Evolutionary conservation across 352 stramenopile species (phyloP), one percentile per base, ranked within the genome.

Genomic region (Pythium dissimile): DNA sequence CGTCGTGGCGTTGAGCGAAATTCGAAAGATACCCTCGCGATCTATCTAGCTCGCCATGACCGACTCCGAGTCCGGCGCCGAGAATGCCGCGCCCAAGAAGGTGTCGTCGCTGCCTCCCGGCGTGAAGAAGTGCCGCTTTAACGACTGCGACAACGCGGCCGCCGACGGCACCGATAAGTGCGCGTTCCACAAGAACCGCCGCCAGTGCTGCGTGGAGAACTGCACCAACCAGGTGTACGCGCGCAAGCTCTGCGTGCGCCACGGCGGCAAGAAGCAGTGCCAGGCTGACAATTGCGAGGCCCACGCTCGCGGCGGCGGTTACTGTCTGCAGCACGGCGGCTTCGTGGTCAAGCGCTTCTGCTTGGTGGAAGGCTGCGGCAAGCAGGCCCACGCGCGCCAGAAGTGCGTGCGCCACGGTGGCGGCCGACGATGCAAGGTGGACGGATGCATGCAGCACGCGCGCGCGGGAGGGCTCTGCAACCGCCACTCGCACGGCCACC

Each of bases 201-300:
- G 80, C 28, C 77, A 89, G 53, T 92, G 82, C 66, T 88, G 76
- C 66, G 77, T 89, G 18, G 73, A 78, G 28, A 88, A 87, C 66
- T 92, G 82, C 67, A 90, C 77, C 11, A 92, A 92, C 68, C 82
- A 92, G 64, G 82, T 92, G 18, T 89, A 90, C 59, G 82, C 82
- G 51, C 82, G 82, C 34, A 88, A 90, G 61, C 62, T 92, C 32
- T 92, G 82, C 56, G 82, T 92, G 47, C 82, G 82, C 35, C 82
- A 92, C 57, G 82, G 82, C 43, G 82, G 82, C 31, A 89, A 89
- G 66, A 88, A 88, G 54, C 78, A 89, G 53, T 92, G 82, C 49
- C 78, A 89, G 43, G 76, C 77, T 5, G 79, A 89, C 41, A 75
- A 73, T 48, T 92, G 82, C 64, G 77, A 88, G 44, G 80, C 79